Conservation (phyloP, 1,284 basidiomycete species). For the Malassezia dermatis region DNA sequence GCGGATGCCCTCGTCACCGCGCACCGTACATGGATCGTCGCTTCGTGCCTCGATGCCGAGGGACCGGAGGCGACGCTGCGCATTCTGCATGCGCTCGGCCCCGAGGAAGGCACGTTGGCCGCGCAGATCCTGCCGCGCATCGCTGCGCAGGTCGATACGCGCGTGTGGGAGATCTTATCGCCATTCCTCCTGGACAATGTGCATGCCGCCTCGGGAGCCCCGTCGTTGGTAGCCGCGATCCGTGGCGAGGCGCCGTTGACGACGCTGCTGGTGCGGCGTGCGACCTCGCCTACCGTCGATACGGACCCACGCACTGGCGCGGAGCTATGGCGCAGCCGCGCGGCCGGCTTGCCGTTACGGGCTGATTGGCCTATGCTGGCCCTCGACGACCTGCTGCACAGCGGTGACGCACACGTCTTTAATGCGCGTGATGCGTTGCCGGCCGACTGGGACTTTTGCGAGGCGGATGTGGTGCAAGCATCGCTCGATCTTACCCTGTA, state of each 20-base stretch:
- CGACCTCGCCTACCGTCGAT: background rate
- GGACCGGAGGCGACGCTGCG: background rate
- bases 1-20: background rate
- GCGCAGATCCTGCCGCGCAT: background rate
- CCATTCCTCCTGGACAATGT: slow-evolving; percentile 10
- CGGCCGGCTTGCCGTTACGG: slow-evolving; percentile 57
- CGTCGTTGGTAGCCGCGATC: background rate
- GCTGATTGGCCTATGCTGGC: slow-evolving; percentile 65
- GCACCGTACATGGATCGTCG: slow-evolving; percentile 3
- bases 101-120: background rate
- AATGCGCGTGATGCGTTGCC: slow-evolving; percentile 63
- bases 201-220: background rate
- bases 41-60: background rate
- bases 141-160: background rate
- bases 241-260: background rate
- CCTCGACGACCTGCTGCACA: slow-evolving; percentile 63
- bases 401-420: slow-evolving; percentile 31
- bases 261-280: background rate
- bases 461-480: slow-evolving; percentile 65
- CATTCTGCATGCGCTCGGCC: background rate
- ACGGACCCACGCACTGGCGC: slow-evolving; percentile 32
- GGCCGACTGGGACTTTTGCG: slow-evolving; percentile 65
- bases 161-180: background rate
- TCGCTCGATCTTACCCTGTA: slow-evolving; percentile 56
- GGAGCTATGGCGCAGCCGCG: slow-evolving; percentile 49